A percentile compares a stretch with the other conserved stretches of the same genome.
Conservation (phyloP, 768 basidiomycete genomes). For the Pulveroboletus sp. region DNA sequence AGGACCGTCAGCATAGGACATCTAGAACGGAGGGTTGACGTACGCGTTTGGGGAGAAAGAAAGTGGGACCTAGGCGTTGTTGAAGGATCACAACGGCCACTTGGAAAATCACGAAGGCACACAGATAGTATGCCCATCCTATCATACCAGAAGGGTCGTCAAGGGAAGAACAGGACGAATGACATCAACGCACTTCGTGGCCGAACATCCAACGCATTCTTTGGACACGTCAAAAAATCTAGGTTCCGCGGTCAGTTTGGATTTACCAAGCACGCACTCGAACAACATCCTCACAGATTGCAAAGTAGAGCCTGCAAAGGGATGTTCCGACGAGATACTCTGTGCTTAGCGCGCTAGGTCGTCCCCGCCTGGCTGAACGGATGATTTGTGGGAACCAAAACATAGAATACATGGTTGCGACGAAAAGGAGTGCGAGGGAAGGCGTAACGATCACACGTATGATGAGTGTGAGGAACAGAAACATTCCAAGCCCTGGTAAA, state of each 20-base stretch:
- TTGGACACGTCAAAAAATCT: conserved; percentile 85
- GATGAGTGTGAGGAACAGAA: conserved; percentile 67
- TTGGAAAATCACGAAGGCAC: conserved; percentile 60
- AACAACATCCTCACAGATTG: conserved; percentile 59
- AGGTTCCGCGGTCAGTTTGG: conserved; percentile 1
- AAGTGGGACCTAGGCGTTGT: conserved; percentile 72
- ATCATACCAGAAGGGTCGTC: conserved; percentile 2
- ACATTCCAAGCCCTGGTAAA: conserved; percentile 58
- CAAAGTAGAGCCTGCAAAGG: conserved; percentile 63
- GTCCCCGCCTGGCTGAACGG: conserved; percentile 67
- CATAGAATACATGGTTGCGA: conserved; percentile 67
- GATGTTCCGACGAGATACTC: conserved; percentile 81
- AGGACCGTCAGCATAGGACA: background rate
- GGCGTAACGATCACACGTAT: conserved; percentile 73
- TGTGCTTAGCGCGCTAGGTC: conserved; percentile 62
- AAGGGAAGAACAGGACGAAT: background rate
- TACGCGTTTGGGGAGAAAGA: conserved; percentile 77
- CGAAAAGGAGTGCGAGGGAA: conserved; percentile 60
- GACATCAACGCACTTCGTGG: conserved; percentile 54
- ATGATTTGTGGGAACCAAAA: conserved; percentile 89
- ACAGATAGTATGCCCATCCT: conserved; percentile 69
- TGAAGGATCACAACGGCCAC: conserved; percentile 65
- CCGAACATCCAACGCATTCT: conserved; percentile 82
- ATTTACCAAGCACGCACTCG: background rate
- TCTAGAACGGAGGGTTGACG: conserved; percentile 18